Evolutionary conservation across 352 stramenopile genomes (phyloP), one percentile per base, ranked within the genome.

Genomic region (Pythium monospermum): DNA sequence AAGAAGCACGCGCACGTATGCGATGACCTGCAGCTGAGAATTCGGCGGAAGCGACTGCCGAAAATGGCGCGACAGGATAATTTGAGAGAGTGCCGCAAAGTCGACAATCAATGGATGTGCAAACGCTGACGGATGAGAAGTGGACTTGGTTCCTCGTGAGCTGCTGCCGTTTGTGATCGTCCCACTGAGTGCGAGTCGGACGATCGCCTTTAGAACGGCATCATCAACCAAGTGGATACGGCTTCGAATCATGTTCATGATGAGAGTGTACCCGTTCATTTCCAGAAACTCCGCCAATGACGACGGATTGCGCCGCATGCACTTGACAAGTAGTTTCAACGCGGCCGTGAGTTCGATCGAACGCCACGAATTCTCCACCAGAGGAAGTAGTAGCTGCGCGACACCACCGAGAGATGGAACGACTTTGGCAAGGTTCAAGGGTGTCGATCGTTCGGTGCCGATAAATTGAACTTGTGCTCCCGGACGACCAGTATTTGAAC

Each of bases 281-380:
- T 73, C 75, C 13, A 90, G 61, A 26, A 76, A 83, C 38, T 83
- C 76, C 5, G 79, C 75, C 48, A 92, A 54, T 30, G 69, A 82
- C 3, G 64, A 60, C 8, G 82, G 61, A 25, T 88, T 90, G 27
- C 66, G 61, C 13, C 77, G 68, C n/a, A 87, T 49, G 22, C 73
- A 71, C 8, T 59, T 64, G 12, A 55, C 55, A 13, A 90, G 47
- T 31, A 91, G 54, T 36, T 68, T 68, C 11, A 92, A 45, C 1
- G 83, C 37, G 10, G 69, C 39, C 5, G 46, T 67, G 11, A 92
- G 64, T 15, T 92, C 76, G 21, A 53, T 53, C 1, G 69, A 57
- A 4, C 62, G 53, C 30, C 67, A 78, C 5, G 78, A 64, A 39
- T 76, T 73, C 19, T 85, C 75, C 0, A 89, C 43, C 4, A 89